Percentiles rank a stretch among this genome's conserved stretches.
Conservation (phyloP, 371 early-diverging fungal genomes). For the Zychaea mexicana region DNA sequence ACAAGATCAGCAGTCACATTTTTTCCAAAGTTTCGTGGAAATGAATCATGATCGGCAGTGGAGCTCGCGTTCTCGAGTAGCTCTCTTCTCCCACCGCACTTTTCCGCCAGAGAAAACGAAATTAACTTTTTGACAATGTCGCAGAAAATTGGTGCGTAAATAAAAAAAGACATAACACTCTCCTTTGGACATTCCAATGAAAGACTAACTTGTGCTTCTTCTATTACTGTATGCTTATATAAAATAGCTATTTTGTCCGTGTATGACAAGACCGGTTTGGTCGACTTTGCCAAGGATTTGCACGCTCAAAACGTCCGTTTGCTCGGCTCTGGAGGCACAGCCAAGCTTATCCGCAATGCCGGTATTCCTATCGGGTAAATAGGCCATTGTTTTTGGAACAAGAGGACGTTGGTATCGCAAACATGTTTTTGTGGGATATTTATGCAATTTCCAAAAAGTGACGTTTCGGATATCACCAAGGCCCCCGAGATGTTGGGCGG, state of each 20-base stretch:
- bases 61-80: neutral
- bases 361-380: conserved; percentile 87
- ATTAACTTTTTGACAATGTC: conserved; percentile 14
- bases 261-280: conserved; percentile 94
- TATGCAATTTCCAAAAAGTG: conserved; percentile 51
- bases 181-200: too few relatives aligned
- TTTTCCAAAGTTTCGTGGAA: neutral
- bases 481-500: conserved; percentile 99
- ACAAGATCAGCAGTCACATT: conserved; percentile 19
- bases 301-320: conserved; percentile 76
- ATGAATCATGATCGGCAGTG: neutral
- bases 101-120: neutral
- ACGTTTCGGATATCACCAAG: conserved; percentile 95
- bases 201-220: neutral
- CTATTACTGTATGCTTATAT: too few relatives aligned
- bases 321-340: conserved; percentile 96
- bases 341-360: conserved; percentile 85
- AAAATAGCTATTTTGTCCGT: conserved; percentile 95
- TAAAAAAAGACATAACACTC: too few relatives aligned
- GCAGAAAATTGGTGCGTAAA: conserved; percentile 17
- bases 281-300: conserved; percentile 88
- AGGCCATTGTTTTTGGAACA: neutral
- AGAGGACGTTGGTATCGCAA: too few relatives aligned
- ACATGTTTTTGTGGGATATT: neutral
- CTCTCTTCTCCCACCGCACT: neutral